Evolutionary conservation across 164 flowering plant species (phyloP).

Genomic region (Litsea cubeba): DNA sequence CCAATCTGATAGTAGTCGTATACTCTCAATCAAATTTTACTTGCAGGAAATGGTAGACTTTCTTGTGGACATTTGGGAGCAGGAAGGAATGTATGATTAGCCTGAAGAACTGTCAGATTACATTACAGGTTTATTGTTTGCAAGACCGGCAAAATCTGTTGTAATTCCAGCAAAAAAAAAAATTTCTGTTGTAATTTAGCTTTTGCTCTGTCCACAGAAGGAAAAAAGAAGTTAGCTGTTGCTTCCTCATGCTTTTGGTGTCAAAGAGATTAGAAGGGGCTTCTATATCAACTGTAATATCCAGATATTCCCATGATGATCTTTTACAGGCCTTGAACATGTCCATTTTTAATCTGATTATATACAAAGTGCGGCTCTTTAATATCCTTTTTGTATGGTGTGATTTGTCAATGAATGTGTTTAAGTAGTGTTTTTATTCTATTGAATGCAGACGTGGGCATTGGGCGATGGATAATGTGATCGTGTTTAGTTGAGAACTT

Average conservation of each 20-base stretch:
- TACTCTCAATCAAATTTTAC: neutral
- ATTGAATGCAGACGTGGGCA: neutral
- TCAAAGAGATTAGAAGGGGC: neutral
- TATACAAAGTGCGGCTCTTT: neutral
- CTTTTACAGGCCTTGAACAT: neutral
- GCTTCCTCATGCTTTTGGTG: too few relatives aligned
- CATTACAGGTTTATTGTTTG: neutral
- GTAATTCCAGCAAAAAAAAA: neutral
- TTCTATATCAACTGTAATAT: neutral
- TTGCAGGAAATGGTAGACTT: constrained; percentile 79
- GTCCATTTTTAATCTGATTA: neutral
- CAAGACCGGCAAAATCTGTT: neutral
- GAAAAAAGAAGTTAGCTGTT: neutral
- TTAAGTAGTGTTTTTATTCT: neutral
- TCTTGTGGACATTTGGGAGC: constrained; percentile 87
- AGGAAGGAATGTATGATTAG: constrained; percentile 83
- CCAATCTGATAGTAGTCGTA: neutral
- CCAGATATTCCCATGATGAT: neutral
- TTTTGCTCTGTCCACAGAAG: neutral
- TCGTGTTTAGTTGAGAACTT: neutral
- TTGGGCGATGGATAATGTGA: neutral
- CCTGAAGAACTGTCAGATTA: neutral
- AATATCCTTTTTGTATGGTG: neutral
- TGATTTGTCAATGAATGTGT: neutral
- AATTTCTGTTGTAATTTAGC: too few relatives aligned